phyloP scores from a whole-genome alignment of 768 basidiomycete genomes.

The Suillus plorans region DNA sequence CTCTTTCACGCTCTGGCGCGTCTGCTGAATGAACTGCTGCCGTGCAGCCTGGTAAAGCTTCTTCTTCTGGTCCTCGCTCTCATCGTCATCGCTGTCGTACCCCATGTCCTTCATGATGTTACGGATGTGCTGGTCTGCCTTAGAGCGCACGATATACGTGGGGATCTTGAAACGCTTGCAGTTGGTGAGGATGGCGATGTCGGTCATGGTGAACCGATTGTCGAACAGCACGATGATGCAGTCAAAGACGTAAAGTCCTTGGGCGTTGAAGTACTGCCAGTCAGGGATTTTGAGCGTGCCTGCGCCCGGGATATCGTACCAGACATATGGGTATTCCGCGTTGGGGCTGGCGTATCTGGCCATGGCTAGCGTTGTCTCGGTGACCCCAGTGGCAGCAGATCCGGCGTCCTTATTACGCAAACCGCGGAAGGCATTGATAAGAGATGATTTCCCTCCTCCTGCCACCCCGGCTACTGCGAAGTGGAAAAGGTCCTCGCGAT shows the following conservation, averaged over 20 bases:
- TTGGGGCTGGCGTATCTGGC: constrained; percentile 30
- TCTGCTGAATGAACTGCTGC: constrained; percentile 28
- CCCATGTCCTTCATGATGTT: constrained; percentile 23
- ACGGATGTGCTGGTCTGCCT: constrained; percentile 18
- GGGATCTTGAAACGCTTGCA: constrained; percentile 35
- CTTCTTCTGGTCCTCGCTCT: constrained; percentile 12
- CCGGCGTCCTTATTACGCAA: constrained; percentile 22
- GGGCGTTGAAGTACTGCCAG: constrained; percentile 39
- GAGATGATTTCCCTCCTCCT: constrained; percentile 32
- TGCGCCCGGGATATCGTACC: constrained; percentile 41
- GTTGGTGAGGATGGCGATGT: constrained; percentile 34
- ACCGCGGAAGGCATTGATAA: constrained; percentile 35
- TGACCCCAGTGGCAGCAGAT: constrained; percentile 33
- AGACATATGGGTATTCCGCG: constrained; percentile 24
- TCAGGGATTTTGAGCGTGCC: constrained; percentile 35
- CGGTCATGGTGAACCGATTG: constrained; percentile 35
- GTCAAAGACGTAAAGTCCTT: constrained; percentile 39
- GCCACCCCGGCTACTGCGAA: constrained; percentile 30
- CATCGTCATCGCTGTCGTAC: constrained; percentile 26
- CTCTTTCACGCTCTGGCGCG: constrained; percentile 22
- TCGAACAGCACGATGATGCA: constrained; percentile 35
- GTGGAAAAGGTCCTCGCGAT: constrained; percentile 30
- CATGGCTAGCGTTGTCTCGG: constrained; percentile 32
- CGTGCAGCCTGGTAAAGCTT: constrained; percentile 25
- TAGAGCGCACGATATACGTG: constrained; percentile 30